Conservation (phyloP, 1,284 basidiomycete species). For the Ustilago hordei region DNA sequence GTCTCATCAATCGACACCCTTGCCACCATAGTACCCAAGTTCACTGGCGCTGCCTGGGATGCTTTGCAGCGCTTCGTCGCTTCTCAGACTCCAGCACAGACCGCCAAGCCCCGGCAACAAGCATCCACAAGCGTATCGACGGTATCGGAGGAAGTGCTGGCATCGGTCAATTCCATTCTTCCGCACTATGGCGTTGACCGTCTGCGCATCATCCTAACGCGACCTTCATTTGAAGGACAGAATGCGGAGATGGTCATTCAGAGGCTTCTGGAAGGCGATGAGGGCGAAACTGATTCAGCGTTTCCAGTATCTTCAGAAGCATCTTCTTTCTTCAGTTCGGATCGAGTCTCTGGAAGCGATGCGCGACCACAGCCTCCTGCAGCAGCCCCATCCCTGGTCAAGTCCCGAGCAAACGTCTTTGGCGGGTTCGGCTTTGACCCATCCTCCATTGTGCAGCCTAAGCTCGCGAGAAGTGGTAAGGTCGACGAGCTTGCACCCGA, state of each 20-base stretch:
- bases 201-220: constrained; percentile 26
- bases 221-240: constrained; percentile 39
- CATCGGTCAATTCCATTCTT: constrained; percentile 41
- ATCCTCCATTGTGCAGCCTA: constrained; percentile 25
- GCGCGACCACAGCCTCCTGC: constrained; percentile 5
- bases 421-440: constrained; percentile 39
- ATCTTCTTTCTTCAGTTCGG: neutral
- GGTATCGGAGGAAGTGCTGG: constrained; percentile 31
- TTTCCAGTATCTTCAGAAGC: neutral
- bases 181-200: constrained; percentile 46
- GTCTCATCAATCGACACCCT: constrained; percentile 35
- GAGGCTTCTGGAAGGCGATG: constrained; percentile 46
- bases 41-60: constrained; percentile 41
- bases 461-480: constrained; percentile 10
- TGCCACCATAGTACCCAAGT: constrained; percentile 26
- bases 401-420: constrained; percentile 49
- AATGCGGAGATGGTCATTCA: constrained; percentile 44
- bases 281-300: constrained; percentile 20
- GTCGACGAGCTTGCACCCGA: constrained; percentile 41
- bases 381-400: constrained; percentile 28
- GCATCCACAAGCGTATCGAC: neutral
- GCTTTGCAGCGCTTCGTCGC: constrained; percentile 26
- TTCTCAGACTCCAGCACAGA: constrained; percentile 1
- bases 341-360: neutral
- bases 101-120: neutral